Conservation (phyloP, 192 early-diverging fungal species). For the Mortierella antarctica region DNA sequence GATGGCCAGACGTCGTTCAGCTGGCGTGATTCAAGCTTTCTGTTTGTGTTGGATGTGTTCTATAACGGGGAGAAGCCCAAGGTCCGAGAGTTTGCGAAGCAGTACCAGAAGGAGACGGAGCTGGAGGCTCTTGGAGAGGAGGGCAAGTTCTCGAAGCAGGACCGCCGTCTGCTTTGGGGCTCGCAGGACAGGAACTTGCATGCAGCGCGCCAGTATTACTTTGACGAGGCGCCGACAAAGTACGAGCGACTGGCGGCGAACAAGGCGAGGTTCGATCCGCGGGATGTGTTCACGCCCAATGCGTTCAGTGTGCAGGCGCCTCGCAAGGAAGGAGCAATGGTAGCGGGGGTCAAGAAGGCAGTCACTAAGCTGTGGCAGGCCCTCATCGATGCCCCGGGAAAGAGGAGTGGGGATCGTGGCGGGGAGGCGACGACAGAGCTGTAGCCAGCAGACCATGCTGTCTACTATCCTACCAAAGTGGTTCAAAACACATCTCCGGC, state of each 20-base stretch:
- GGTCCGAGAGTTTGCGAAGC: background rate
- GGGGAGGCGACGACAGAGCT: too few relatives aligned
- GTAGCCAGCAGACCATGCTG: too few relatives aligned
- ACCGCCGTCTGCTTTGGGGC: constrained; percentile 29
- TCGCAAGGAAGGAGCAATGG: too few relatives aligned
- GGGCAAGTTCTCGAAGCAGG: constrained; percentile 7
- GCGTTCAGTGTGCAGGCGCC: background rate
- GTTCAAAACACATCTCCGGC: too few relatives aligned
- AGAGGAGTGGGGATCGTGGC: too few relatives aligned
- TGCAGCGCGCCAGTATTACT: constrained; percentile 3
- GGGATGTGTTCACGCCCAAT: background rate
- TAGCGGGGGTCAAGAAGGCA: too few relatives aligned
- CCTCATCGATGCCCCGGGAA: too few relatives aligned
- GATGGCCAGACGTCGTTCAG: constrained; percentile 16
- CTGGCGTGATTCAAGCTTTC: constrained; percentile 25
- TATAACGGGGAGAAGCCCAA: background rate
- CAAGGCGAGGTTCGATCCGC: background rate
- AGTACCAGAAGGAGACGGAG: background rate
- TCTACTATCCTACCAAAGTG: too few relatives aligned
- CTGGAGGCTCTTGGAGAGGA: constrained; percentile 3
- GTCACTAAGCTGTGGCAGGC: too few relatives aligned
- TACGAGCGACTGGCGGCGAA: background rate
- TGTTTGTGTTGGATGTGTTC: constrained; percentile 12
- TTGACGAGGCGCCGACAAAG: background rate
- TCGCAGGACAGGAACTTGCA: constrained; percentile 22